phyloP scores from a whole-genome alignment of 176 grass and related monocot genomes.

The Areca catechu region DNA sequence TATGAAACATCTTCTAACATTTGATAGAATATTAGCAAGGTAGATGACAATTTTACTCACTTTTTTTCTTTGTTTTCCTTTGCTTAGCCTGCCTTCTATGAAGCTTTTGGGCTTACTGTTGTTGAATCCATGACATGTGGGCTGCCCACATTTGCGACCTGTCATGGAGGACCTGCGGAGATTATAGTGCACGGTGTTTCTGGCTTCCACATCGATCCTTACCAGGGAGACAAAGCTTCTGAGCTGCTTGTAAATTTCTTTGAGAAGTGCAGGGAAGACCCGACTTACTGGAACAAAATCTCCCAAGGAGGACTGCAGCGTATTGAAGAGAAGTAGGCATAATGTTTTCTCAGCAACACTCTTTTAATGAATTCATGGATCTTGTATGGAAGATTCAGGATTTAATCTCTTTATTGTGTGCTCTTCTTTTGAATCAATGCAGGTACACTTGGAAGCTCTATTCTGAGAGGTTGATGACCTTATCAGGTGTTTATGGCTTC shows the following conservation, averaged over 20 bases:
- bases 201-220: constrained; percentile 95
- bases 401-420: too few relatives aligned
- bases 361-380: not conserved
- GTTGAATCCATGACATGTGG: constrained; percentile 94
- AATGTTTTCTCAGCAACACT: not conserved
- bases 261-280: constrained; percentile 58
- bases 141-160: constrained; percentile 85
- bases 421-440: constrained; percentile 5
- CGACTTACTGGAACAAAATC: constrained; percentile 69
- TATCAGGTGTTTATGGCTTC: constrained; percentile 89
- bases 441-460: constrained; percentile 98
- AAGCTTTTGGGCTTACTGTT: constrained; percentile 94
- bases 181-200: constrained; percentile 91
- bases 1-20: too few relatives aligned
- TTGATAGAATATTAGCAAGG: too few relatives aligned
- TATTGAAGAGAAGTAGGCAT: constrained; percentile 92
- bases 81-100: constrained; percentile 81
- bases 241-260: constrained; percentile 86
- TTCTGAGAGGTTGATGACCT: constrained; percentile 97
- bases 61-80: not conserved
- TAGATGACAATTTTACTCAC: not conserved
- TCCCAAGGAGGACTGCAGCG: constrained; percentile 67
- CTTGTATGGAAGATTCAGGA: too few relatives aligned
- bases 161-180: constrained; percentile 79
- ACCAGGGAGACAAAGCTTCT: constrained; percentile 87